Conservation (phyloP, 768 basidiomycete species). For the Naganishia vaughanmartiniae region DNA sequence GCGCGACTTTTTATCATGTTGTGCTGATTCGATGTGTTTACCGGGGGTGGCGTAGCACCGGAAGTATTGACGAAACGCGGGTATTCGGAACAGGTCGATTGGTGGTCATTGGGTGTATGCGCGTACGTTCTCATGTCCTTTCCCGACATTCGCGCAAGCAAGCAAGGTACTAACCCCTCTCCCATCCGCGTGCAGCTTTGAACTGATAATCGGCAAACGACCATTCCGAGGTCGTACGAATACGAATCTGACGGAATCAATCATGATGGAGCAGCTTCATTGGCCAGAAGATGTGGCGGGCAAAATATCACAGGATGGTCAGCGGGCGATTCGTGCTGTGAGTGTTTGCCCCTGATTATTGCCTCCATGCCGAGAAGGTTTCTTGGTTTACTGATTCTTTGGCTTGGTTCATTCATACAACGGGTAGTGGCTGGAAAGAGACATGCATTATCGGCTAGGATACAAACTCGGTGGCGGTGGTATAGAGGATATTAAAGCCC, state of each 20-base stretch:
- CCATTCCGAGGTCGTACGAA: conserved; percentile 94
- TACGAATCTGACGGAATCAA: conserved; percentile 85
- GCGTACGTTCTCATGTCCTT: conserved; percentile 55
- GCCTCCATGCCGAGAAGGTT: background rate
- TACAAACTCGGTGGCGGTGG: conserved; percentile 74
- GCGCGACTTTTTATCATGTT: background rate
- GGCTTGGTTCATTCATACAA: background rate
- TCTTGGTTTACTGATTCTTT: background rate
- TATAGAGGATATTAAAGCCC: conserved; percentile 69
- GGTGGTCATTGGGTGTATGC: conserved; percentile 95
- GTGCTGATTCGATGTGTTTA: background rate
- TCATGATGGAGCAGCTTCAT: conserved; percentile 76
- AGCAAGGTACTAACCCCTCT: background rate
- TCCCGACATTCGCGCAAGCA: background rate
- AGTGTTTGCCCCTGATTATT: conserved; percentile 48
- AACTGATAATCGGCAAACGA: conserved; percentile 83
- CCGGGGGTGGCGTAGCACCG: conserved; percentile 57
- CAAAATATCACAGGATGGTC: conserved; percentile 71
- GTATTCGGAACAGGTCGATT: conserved; percentile 90
- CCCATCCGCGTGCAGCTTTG: conserved; percentile 54
- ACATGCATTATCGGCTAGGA: conserved; percentile 73
- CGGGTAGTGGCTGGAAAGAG: conserved; percentile 79
- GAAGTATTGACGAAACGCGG: conserved; percentile 91
- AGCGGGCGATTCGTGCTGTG: conserved; percentile 77
- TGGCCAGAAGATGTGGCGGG: conserved; percentile 87